Base-by-base conservation (phyloP, 1,284 basidiomycete species). In the Sporisorium iseilematis-ciliati region DNA sequence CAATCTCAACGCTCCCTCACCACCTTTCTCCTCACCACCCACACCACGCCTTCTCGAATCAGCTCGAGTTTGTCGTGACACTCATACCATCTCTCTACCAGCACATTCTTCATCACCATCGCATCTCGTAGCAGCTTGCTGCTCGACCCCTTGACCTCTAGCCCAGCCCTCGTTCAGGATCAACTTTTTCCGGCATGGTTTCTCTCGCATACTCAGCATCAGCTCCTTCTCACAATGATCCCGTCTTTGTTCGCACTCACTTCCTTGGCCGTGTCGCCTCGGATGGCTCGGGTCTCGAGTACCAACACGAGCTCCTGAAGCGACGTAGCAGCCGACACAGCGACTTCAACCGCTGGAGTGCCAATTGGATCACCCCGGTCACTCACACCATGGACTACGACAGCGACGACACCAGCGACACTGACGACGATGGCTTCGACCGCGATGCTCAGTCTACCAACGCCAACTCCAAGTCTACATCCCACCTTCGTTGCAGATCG, bases 191-290 rank as follows among this genome's bases (percentile, higher is more conserved):
- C 58, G 57, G 53, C 43, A 75, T 75, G 73, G 64, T 67, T 31
- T 67, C 67, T 21, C 64, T 61, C 21, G 43, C 57, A 5, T 64
- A 60, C 55, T 64, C 73, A 49, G 23, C 62, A 23, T 45, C 55
- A 33, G 55, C 59, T 23, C 50, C 64, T 16, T 68, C 64, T 14
- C 53, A 25, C 64, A 57, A 76, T 49, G 74, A 72, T 23, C 74
- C 74, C 54, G 48, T 76, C 46, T 76, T 64, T 49, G 46, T 65
- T 26, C 68, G 74, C 55, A 76, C 74, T 16, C 65, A 71, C 65
- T 76, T 76, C 53, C 65, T 76, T 12, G 58, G 65, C 56, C 57
- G 69, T 40, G 74, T 76, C 46, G 74, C 68, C 20, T 71, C 74
- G 35, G 68, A 76, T 40, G 68, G 50, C 29, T 57, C 63, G 14